These are phyloP conservation scores for Colletotrichum caudatum DNA, from an alignment of 2,329 filamentous ascomycete species.

Conservation along the genomic window DNA sequence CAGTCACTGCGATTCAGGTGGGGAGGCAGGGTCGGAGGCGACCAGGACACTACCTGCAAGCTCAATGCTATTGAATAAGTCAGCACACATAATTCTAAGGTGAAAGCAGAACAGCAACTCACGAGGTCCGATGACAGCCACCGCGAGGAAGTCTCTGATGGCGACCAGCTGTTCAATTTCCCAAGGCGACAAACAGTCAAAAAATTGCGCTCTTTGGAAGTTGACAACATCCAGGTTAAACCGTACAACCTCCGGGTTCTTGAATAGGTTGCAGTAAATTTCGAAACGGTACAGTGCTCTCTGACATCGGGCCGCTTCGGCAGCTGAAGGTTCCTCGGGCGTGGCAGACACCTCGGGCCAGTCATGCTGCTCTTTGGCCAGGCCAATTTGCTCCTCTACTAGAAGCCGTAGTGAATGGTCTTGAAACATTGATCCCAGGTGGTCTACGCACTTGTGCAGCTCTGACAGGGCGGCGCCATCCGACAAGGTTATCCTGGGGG, in stretches of 20 bases:
- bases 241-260: slow-evolving; percentile 35
- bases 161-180: slow-evolving; percentile 36
- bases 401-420: slow-evolving; percentile 16
- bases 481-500: slow-evolving; percentile 17
- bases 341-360: slow-evolving; percentile 20
- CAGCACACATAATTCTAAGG: not conserved
- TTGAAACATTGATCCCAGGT: slow-evolving; percentile 23
- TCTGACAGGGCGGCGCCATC: slow-evolving; percentile 19
- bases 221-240: slow-evolving; percentile 37
- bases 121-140: slow-evolving; percentile 33
- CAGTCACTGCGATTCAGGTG: slow-evolving; percentile 32
- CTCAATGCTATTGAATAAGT: slow-evolving; percentile 13
- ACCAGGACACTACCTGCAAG: slow-evolving; percentile 32
- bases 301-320: slow-evolving; percentile 28
- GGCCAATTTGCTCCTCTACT: slow-evolving; percentile 22
- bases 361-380: slow-evolving; percentile 29
- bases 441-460: slow-evolving; percentile 12
- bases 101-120: not conserved
- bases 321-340: slow-evolving; percentile 4
- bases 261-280: slow-evolving; percentile 34
- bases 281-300: slow-evolving; percentile 37
- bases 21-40: slow-evolving; percentile 19
- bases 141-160: slow-evolving; percentile 22
- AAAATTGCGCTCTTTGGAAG: slow-evolving; percentile 34
- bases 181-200: slow-evolving; percentile 34